These are phyloP conservation scores for Borealophlyctis nickersoniae DNA, from an alignment of 192 early-diverging fungal genomes.

Conservation along the genomic window DNA sequence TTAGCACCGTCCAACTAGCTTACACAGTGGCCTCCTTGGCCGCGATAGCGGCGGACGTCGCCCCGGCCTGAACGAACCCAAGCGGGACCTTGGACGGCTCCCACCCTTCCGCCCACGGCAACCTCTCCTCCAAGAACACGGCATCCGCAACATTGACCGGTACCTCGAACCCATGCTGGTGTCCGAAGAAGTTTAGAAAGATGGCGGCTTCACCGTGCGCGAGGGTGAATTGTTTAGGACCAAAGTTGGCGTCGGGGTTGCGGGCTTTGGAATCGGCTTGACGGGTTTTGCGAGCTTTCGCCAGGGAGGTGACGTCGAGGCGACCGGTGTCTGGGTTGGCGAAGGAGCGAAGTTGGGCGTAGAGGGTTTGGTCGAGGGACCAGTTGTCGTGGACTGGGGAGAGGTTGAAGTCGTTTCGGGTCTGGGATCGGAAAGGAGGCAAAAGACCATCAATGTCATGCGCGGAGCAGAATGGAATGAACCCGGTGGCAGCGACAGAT, in stretches of 20 bases:
- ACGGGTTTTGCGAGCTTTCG: neutral
- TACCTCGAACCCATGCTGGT: neutral
- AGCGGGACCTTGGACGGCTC: neutral
- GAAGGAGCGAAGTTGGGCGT: conserved; percentile 15
- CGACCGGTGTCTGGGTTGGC: conserved; percentile 8
- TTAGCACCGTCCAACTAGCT: too few species aligned
- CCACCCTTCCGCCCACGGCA: conserved; percentile 19
- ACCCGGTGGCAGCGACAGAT: too few species aligned
- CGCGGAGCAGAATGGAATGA: neutral
- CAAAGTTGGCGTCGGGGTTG: conserved; percentile 21
- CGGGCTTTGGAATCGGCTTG: neutral
- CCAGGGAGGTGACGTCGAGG: conserved; percentile 10
- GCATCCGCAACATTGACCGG: conserved; percentile 1
- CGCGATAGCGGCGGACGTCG: neutral
- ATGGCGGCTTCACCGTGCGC: conserved; percentile 23
- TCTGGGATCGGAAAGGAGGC: too few species aligned
- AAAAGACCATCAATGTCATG: neutral
- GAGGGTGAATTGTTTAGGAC: neutral
- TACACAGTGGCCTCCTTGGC: conserved; percentile 2
- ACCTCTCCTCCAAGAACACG: conserved; percentile 17
- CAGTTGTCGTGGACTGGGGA: conserved; percentile 18
- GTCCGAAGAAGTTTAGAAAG: conserved; percentile 12
- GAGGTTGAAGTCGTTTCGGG: conserved; percentile 2
- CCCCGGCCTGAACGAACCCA: neutral
- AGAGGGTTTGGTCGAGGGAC: conserved; percentile 17